phyloP scores from a whole-genome alignment of 176 grass and related monocot genomes.

The Areca catechu region DNA sequence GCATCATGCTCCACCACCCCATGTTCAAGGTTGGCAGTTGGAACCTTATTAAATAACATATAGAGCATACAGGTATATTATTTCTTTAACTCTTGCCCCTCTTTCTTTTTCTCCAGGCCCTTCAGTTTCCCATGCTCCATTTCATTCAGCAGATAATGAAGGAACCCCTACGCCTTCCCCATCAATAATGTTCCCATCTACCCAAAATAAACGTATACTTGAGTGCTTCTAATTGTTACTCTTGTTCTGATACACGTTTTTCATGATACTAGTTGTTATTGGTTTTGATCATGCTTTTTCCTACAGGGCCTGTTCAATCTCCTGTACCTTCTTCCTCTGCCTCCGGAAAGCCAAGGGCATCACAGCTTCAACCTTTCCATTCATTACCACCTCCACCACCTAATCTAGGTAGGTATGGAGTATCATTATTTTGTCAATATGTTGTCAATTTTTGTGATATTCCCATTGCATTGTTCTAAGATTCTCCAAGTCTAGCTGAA shows the following conservation, averaged over 20 bases:
- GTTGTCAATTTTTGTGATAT: not conserved
- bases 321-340: constrained; percentile 29
- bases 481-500: not conserved
- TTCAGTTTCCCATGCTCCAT: constrained; percentile 30
- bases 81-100: not conserved
- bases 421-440: constrained; percentile 6
- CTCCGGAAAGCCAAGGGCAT: constrained; percentile 30
- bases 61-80: not conserved
- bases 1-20: constrained; percentile 16
- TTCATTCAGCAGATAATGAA: constrained; percentile 23
- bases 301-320: constrained; percentile 31
- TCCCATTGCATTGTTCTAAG: too few relatives aligned
- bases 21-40: constrained; percentile 24
- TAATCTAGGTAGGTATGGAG: constrained; percentile 51
- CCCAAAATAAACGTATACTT: constrained; percentile 21
- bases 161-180: constrained; percentile 11
- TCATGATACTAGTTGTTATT: constrained; percentile 4
- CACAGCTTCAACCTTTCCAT: constrained; percentile 35
- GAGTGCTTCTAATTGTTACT: not conserved
- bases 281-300: constrained; percentile 23
- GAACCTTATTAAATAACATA: constrained; percentile 9
- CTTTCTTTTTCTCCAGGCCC: constrained; percentile 3
- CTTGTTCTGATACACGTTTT: constrained; percentile 1
- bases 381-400: constrained; percentile 45
- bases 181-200: constrained; percentile 14